Evolutionary conservation across 78 protist genomes (phyloP).

Genomic region (Diacronema lutheri): DNA sequence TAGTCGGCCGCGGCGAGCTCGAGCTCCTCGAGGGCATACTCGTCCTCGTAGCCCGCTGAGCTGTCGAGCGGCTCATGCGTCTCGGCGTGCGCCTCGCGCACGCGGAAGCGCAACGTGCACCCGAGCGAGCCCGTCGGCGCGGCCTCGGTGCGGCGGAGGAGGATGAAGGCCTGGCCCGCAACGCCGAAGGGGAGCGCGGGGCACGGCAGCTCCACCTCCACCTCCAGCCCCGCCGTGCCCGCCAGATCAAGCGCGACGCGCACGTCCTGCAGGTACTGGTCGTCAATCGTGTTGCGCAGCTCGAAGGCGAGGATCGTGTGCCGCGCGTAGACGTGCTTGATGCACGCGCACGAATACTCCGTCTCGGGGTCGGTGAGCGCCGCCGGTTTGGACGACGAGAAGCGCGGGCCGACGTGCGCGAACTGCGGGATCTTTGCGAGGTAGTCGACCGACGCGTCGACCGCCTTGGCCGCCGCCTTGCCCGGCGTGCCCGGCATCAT

Average conservation of each 20-base stretch:
- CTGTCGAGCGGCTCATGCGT: not conserved
- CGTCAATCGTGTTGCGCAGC: constrained; percentile 82
- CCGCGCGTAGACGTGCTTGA: constrained; percentile 74
- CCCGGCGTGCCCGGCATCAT: too few relatives aligned
- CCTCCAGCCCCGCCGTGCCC: not conserved
- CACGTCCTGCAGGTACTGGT: constrained; percentile 70
- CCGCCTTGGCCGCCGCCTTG: not conserved
- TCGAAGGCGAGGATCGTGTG: constrained; percentile 82
- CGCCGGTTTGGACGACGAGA: constrained; percentile 47
- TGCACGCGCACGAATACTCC: constrained; percentile 82
- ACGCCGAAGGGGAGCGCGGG: constrained; percentile 17
- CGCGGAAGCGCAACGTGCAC: constrained; percentile 61
- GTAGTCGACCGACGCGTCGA: not conserved
- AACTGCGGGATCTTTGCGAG: constrained; percentile 72
- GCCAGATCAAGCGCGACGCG: constrained; percentile 40
- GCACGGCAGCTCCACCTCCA: not conserved
- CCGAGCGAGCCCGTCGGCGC: constrained; percentile 37
- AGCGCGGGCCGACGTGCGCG: constrained; percentile 63
- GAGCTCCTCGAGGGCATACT: constrained; percentile 33
- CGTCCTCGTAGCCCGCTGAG: not conserved
- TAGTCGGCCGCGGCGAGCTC: constrained; percentile 54
- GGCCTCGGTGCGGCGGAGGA: constrained; percentile 18
- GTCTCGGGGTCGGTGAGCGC: constrained; percentile 89
- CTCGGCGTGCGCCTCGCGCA: constrained; percentile 66
- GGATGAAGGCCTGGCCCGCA: constrained; percentile 5